phyloP scores from a whole-genome alignment of 2,329 filamentous ascomycete species.

The Botrytis byssoidea region DNA sequence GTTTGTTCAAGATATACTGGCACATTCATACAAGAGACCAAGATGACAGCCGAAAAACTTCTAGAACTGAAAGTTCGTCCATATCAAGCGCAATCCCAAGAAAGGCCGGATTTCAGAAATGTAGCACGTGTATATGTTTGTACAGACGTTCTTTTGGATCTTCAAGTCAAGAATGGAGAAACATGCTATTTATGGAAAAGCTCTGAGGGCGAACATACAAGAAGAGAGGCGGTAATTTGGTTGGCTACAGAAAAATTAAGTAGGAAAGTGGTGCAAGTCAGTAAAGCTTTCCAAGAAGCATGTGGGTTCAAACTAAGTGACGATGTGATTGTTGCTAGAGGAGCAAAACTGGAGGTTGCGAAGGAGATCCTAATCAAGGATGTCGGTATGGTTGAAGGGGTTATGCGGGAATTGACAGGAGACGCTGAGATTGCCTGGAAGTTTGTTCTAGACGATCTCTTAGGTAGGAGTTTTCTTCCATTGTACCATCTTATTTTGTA shows the following conservation, averaged over 20 bases:
- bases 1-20: no score
- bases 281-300: slow-evolving; percentile 69
- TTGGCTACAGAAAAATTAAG: slow-evolving; percentile 60
- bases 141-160: slow-evolving; percentile 48
- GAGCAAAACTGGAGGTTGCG: slow-evolving; percentile 52
- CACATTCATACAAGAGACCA: background rate
- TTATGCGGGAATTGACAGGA: slow-evolving; percentile 35
- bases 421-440: slow-evolving; percentile 47
- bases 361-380: slow-evolving; percentile 61
- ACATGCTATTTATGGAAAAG: slow-evolving; percentile 51
- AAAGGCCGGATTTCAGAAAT: slow-evolving; percentile 38
- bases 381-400: slow-evolving; percentile 43
- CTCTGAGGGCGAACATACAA: slow-evolving; percentile 32
- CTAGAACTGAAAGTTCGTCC: slow-evolving; percentile 40
- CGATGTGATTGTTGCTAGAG: slow-evolving; percentile 59
- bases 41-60: slow-evolving; percentile 27
- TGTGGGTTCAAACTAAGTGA: slow-evolving; percentile 73
- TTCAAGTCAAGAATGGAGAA: slow-evolving; percentile 58
- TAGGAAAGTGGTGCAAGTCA: slow-evolving; percentile 68
- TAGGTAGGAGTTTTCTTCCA: slow-evolving; percentile 37
- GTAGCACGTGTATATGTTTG: slow-evolving; percentile 38
- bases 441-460: slow-evolving; percentile 46
- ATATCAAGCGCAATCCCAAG: slow-evolving; percentile 31
- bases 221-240: slow-evolving; percentile 58
- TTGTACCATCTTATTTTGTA: background rate